Evolutionary conservation across 306 rosid species (phyloP).

Genomic region (Luffa aegyptiaca): DNA sequence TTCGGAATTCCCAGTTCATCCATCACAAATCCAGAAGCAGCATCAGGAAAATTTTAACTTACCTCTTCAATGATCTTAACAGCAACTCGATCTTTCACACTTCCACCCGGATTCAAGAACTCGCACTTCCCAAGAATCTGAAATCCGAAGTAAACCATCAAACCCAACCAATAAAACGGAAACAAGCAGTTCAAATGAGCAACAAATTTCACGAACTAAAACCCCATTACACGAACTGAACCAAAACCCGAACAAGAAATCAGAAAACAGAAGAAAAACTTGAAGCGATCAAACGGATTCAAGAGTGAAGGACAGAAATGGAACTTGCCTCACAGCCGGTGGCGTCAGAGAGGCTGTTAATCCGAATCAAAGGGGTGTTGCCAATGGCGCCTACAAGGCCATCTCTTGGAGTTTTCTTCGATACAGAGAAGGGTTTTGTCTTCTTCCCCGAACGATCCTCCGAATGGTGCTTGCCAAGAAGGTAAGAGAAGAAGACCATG

Average conservation of each 20-base stretch:
- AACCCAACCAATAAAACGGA: not conserved
- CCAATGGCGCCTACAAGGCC: slow-evolving; percentile 77
- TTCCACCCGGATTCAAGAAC: slow-evolving; percentile 93
- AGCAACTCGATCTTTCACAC: slow-evolving; percentile 93
- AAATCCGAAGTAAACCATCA: not conserved
- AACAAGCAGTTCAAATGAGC: not conserved
- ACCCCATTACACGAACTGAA: not conserved
- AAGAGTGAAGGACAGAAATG: not conserved
- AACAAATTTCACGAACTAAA: not conserved
- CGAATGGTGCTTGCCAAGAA: slow-evolving; percentile 28
- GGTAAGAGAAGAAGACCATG: slow-evolving; percentile 21
- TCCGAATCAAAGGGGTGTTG: slow-evolving; percentile 79
- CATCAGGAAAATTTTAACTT: not conserved
- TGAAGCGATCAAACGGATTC: not conserved
- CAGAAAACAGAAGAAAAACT: not conserved
- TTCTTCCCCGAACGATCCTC: slow-evolving; percentile 16
- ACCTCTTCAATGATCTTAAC: slow-evolving; percentile 82
- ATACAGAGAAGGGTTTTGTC: not conserved
- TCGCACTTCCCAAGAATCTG: slow-evolving; percentile 92
- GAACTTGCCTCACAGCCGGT: slow-evolving; percentile 66
- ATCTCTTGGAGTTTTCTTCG: slow-evolving; percentile 17
- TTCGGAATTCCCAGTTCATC: not conserved
- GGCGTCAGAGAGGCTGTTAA: slow-evolving; percentile 81
- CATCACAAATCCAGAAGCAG: not conserved
- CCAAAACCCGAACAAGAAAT: not conserved